phyloP scores from a whole-genome alignment of 495 filamentous ascomycete genomes.

The Glarea lozoyensis region DNA sequence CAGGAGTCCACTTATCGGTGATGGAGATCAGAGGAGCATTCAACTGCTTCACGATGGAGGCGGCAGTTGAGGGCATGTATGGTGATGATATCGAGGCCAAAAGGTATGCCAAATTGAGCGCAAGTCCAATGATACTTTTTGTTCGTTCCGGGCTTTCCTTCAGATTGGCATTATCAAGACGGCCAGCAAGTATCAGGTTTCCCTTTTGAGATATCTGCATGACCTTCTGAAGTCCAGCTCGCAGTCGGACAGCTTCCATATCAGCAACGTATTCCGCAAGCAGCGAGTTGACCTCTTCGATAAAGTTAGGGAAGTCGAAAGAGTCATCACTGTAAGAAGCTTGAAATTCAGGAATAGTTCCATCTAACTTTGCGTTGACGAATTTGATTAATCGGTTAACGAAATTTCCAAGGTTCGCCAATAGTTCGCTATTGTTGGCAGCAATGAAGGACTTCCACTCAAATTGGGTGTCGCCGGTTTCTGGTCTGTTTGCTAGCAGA shows the following conservation, averaged over 20 bases:
- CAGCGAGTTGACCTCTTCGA: slow-evolving; percentile 46
- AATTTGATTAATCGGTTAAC: slow-evolving; percentile 93
- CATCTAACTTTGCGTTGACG: slow-evolving; percentile 64
- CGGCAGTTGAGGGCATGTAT: slow-evolving; percentile 76
- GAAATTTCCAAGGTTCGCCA: slow-evolving; percentile 89
- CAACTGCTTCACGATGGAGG: slow-evolving; percentile 67
- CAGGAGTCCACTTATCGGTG: slow-evolving; percentile 59
- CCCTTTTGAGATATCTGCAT: slow-evolving; percentile 65
- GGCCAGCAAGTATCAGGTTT: slow-evolving; percentile 72
- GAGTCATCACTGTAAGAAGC: slow-evolving; percentile 43
- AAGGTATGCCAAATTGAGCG: slow-evolving; percentile 74
- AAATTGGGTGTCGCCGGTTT: slow-evolving; percentile 84
- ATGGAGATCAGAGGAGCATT: slow-evolving; percentile 55
- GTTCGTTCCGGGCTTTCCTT: slow-evolving; percentile 63
- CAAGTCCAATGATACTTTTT: slow-evolving; percentile 68
- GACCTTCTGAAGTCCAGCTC: slow-evolving; percentile 59
- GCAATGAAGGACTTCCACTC: slow-evolving; percentile 79
- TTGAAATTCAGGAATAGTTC: slow-evolving; percentile 59
- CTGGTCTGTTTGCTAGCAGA: slow-evolving; percentile 78
- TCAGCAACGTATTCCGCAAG: slow-evolving; percentile 63
- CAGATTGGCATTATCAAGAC: slow-evolving; percentile 73
- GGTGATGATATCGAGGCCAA: slow-evolving; percentile 67
- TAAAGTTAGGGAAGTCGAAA: slow-evolving; percentile 31
- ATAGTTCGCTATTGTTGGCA: slow-evolving; percentile 82
- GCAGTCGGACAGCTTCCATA: slow-evolving; percentile 67